Conservation (phyloP, 1,284 basidiomycete genomes). For the Tilletia horrida region DNA sequence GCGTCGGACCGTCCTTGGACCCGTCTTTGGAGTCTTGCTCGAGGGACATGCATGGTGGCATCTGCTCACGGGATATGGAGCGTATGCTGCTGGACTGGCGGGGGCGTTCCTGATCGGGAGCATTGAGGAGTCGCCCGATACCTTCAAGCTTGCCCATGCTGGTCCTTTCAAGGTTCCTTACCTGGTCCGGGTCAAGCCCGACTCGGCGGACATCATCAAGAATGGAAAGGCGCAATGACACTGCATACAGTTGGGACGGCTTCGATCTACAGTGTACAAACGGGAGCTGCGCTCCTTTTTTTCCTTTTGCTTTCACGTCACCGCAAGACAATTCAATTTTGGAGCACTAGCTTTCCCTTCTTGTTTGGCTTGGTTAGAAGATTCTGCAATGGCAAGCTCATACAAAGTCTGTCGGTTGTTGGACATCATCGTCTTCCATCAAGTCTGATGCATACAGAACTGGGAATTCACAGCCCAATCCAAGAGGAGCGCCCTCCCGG, state of each 20-base stretch:
- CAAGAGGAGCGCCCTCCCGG: slow-evolving; percentile 82
- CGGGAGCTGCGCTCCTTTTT: neutral
- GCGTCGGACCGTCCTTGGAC: slow-evolving; percentile 34
- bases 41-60: slow-evolving; percentile 59
- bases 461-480: slow-evolving; percentile 72
- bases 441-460: no score
- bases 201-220: neutral
- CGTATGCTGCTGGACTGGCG: slow-evolving; percentile 37
- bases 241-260: no score
- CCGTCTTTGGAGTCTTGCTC: slow-evolving; percentile 36
- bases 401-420: neutral
- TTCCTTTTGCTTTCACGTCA: neutral
- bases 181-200: neutral
- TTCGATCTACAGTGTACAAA: no score
- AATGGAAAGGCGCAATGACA: neutral
- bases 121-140: slow-evolving; percentile 1
- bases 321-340: no score
- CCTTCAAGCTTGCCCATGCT: neutral
- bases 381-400: neutral
- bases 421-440: no score
- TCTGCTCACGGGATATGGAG: slow-evolving; percentile 59
- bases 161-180: neutral
- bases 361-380: no score
- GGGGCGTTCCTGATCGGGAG: slow-evolving; percentile 8
- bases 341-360: no score